Conservation (phyloP, 495 filamentous ascomycete genomes). For the Beverwykella pulmonaria region DNA sequence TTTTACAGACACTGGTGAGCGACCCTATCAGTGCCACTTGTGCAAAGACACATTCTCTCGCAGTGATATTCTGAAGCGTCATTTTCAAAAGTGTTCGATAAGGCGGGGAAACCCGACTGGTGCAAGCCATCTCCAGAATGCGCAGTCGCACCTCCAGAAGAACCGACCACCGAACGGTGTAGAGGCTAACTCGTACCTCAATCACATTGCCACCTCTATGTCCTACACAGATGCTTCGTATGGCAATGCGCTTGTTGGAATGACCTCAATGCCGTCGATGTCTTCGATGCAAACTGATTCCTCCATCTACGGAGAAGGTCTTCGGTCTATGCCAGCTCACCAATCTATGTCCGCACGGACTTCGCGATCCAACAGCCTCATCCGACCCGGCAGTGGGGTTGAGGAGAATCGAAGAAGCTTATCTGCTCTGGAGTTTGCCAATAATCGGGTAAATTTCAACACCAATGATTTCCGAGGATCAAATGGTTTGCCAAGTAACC, state of each 20-base stretch:
- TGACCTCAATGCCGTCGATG: conserved; percentile 26
- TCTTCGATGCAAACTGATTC: conserved; percentile 17
- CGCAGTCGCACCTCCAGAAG: conserved; percentile 84
- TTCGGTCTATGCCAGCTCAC: not conserved
- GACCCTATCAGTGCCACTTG: conserved; percentile 94
- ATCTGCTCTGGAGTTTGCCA: conserved; percentile 29
- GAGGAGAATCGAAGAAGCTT: conserved; percentile 38
- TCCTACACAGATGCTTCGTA: conserved; percentile 29
- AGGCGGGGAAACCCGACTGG: conserved; percentile 92
- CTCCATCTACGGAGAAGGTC: conserved; percentile 21
- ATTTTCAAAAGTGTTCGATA: conserved; percentile 97
- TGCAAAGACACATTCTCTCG: conserved; percentile 98
- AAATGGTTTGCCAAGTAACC: conserved; percentile 15
- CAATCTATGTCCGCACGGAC: conserved; percentile 36
- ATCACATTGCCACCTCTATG: conserved; percentile 25
- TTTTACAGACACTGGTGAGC: conserved; percentile 82
- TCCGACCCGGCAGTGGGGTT: conserved; percentile 31
- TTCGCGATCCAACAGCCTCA: conserved; percentile 39
- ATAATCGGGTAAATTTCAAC: conserved; percentile 27
- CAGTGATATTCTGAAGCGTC: conserved; percentile 96
- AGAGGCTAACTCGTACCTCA: conserved; percentile 32
- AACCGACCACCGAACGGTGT: conserved; percentile 22
- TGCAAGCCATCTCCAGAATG: conserved; percentile 86
- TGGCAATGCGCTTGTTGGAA: conserved; percentile 24
- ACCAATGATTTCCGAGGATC: conserved; percentile 22